phyloP scores from a whole-genome alignment of 176 grass and related monocot genomes.

The Tillandsia fasciculata region DNA sequence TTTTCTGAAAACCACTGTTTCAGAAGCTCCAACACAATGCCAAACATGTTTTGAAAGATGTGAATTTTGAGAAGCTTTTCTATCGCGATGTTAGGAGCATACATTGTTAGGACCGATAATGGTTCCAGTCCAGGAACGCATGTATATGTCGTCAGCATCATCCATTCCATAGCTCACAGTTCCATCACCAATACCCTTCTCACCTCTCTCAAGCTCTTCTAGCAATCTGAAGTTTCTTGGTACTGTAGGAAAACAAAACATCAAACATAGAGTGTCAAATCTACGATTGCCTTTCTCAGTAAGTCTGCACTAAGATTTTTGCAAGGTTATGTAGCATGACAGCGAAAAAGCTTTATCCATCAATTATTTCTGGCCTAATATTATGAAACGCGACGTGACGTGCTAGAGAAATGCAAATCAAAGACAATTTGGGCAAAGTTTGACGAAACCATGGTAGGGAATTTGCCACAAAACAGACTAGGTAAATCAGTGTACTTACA shows the following conservation, averaged over 20 bases:
- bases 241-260: conserved; percentile 31
- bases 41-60: too few species aligned
- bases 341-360: too few species aligned
- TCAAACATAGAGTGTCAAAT: background rate
- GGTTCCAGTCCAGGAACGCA: conserved; percentile 80
- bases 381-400: too few species aligned
- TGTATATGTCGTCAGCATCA: conserved; percentile 78
- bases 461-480: too few species aligned
- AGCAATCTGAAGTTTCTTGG: conserved; percentile 75
- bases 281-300: background rate
- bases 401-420: too few species aligned
- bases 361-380: too few species aligned
- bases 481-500: too few species aligned
- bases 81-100: conserved; percentile 16
- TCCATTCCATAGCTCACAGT: conserved; percentile 90
- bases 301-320: background rate
- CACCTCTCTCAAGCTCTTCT: conserved; percentile 74
- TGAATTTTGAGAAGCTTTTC: too few species aligned
- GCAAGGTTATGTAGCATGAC: background rate
- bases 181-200: conserved; percentile 83
- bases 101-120: conserved; percentile 77
- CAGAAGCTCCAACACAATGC: too few species aligned
- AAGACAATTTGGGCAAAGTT: too few species aligned
- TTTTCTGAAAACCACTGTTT: too few species aligned
- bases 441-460: too few species aligned